Conservation (phyloP, 148 eudicot genomes). For the Rhododendron ferrugineum region DNA sequence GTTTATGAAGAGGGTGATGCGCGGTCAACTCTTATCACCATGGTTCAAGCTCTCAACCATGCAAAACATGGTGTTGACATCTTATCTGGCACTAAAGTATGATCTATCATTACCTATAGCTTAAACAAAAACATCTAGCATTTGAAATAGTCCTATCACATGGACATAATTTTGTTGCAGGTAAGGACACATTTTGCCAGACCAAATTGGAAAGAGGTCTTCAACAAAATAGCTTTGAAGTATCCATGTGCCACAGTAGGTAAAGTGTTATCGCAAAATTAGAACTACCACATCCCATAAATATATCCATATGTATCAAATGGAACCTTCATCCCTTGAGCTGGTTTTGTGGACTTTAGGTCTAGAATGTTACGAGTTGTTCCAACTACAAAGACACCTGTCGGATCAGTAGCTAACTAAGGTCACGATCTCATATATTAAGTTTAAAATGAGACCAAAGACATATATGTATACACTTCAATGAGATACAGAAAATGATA, state of each 20-base stretch:
- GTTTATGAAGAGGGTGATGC: constrained; percentile 99
- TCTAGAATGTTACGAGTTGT: neutral
- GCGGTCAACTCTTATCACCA: constrained; percentile 83
- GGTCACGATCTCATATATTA: constrained; percentile 1
- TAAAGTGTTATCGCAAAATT: constrained; percentile 20
- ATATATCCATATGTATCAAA: neutral
- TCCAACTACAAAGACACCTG: neutral
- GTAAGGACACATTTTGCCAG: constrained; percentile 98
- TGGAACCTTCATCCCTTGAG: neutral
- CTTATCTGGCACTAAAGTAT: constrained; percentile 89
- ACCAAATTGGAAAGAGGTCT: constrained; percentile 92
- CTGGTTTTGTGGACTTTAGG: neutral
- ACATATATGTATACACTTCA: neutral
- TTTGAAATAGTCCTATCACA: neutral
- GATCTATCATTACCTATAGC: constrained; percentile 15
- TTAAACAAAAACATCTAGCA: neutral
- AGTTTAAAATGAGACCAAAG: neutral
- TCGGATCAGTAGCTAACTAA: neutral
- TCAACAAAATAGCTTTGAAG: constrained; percentile 66
- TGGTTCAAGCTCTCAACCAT: constrained; percentile 91
- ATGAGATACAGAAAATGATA: neutral
- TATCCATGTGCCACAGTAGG: constrained; percentile 80
- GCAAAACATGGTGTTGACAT: constrained; percentile 94
- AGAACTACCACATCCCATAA: neutral
- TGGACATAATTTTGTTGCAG: constrained; percentile 43